Percentiles rank a stretch among this genome's conserved stretches.
Conservation (phyloP, 805 yeast genomes). For the Lipomyces lipofer region DNA sequence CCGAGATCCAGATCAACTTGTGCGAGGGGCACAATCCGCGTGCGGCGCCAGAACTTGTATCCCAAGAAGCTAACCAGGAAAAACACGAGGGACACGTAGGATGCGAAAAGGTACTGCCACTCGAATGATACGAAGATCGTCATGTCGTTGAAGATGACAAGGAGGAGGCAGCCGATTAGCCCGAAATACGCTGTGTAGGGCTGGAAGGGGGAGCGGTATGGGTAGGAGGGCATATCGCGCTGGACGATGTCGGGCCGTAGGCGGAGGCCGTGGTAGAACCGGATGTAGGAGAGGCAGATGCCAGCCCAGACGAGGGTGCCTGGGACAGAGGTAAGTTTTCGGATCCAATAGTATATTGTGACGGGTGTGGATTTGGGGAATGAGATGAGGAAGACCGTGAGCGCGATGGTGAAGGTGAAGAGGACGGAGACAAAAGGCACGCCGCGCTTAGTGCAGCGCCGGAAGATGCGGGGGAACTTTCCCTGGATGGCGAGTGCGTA, state of each 20-base stretch:
- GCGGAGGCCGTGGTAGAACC: conserved; percentile 64
- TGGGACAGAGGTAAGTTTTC: conserved; percentile 41
- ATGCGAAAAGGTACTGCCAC: conserved; percentile 67
- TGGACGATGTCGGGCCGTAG: conserved; percentile 63
- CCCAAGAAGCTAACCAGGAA: conserved; percentile 54
- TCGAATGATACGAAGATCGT: conserved; percentile 56
- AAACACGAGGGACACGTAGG: conserved; percentile 61
- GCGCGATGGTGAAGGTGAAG: conserved; percentile 47
- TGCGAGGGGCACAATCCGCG: conserved; percentile 66
- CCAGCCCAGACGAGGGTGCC: conserved; percentile 81
- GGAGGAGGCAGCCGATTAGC: conserved; percentile 51
- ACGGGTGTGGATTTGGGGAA: conserved; percentile 26
- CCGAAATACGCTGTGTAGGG: conserved; percentile 70
- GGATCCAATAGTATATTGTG: conserved; percentile 33
- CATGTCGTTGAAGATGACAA: conserved; percentile 61
- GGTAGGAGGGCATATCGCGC: conserved; percentile 63
- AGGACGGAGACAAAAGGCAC: conserved; percentile 73
- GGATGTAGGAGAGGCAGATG: conserved; percentile 61
- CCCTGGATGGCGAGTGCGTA: conserved; percentile 68
- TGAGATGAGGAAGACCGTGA: conserved; percentile 28
- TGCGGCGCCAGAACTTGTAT: conserved; percentile 60
- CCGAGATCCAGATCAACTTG: conserved; percentile 82
- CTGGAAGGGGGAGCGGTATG: conserved; percentile 68
- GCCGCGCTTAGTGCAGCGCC: conserved; percentile 73
- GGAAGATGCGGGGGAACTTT: conserved; percentile 60